Conservation (phyloP, 2,329 filamentous ascomycete genomes). For the Fusarium coffeatum region DNA sequence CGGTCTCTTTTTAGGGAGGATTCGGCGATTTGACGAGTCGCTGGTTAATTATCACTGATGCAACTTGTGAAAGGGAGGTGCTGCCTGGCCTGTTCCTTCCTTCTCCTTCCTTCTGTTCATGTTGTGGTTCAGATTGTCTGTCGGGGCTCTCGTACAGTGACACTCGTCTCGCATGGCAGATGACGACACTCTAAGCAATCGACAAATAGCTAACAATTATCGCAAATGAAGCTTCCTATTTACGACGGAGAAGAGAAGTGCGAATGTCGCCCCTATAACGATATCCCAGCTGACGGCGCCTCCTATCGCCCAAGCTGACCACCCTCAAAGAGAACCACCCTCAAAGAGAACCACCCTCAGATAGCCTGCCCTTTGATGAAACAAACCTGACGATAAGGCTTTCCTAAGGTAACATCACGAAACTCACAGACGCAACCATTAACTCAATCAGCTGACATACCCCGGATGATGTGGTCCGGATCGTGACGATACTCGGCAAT, state of each 20-base stretch:
- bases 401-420: not conserved
- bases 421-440: not conserved
- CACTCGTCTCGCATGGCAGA: not conserved
- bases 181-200: accelerated
- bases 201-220: accelerated
- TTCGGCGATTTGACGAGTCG: too few species aligned
- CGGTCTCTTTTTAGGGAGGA: too few species aligned
- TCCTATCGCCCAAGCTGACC: not conserved
- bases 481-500: slow-evolving; percentile 11
- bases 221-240: accelerated
- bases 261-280: not conserved
- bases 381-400: slow-evolving; percentile 4
- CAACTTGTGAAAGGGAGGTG: not conserved
- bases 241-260: not conserved
- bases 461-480: slow-evolving; percentile 19
- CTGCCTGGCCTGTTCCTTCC: not conserved
- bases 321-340: not conserved
- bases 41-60: too few species aligned
- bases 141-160: not conserved
- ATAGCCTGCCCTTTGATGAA: not conserved
- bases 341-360: too few species aligned
- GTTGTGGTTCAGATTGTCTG: not conserved
- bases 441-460: not conserved
- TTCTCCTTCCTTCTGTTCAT: not conserved
- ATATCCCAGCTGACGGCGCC: not conserved